Conservation (phyloP, 129 eudicot genomes). For the Pittosporum tobira region DNA sequence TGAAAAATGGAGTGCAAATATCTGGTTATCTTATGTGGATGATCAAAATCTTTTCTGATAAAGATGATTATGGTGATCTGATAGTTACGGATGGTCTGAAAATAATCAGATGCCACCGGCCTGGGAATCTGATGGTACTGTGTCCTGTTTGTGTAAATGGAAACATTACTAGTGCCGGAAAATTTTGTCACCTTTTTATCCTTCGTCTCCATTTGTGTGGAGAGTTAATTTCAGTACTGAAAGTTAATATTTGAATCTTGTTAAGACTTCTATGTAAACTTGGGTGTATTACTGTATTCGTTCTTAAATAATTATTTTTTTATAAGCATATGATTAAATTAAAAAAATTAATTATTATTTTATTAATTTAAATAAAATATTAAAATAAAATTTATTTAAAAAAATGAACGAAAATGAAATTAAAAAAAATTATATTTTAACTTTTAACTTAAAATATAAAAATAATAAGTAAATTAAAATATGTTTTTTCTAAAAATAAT, state of each 20-base stretch:
- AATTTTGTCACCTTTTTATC: constrained; percentile 40
- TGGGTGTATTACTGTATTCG: constrained; percentile 1
- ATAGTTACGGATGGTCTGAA: background rate
- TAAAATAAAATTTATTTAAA: too few species aligned
- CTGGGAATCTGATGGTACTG: constrained; percentile 16
- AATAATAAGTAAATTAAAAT: too few species aligned
- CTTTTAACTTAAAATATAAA: too few species aligned
- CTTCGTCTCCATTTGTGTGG: constrained; percentile 23
- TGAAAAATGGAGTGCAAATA: too few species aligned
- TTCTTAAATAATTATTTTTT: background rate
- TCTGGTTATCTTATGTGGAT: background rate
- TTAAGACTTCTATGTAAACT: background rate
- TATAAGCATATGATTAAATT: too few species aligned
- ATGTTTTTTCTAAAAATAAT: too few species aligned
- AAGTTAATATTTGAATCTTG: constrained; percentile 2
- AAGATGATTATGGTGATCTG: background rate
- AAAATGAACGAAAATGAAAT: too few species aligned
- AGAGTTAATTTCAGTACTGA: constrained; percentile 26
- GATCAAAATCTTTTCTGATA: constrained; percentile 5
- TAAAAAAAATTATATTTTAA: too few species aligned
- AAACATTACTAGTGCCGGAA: constrained; percentile 22
- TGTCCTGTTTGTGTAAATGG: constrained; percentile 37
- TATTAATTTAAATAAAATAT: too few species aligned
- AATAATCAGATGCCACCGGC: constrained; percentile 3
- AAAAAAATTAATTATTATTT: too few species aligned